Evolutionary conservation across 345 rosid species (phyloP), one percentile per base, ranked within the genome.

Genomic region (Brassica juncea): DNA sequence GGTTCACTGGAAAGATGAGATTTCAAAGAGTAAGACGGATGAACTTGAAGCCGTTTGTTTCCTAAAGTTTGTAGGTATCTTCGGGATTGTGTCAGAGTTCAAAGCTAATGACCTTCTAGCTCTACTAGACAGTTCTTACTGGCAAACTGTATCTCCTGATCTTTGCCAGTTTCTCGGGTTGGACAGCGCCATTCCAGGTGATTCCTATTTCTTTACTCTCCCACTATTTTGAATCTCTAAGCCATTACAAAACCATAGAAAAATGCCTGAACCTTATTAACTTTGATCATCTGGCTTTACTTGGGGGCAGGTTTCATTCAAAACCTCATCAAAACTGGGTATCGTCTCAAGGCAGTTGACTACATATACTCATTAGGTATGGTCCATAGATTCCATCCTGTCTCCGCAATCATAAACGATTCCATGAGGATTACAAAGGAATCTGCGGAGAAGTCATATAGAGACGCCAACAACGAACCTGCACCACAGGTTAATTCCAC

Each of bases 31-130:
- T 23, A 73, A 65, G 12, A 68, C 67, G 2, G 77, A 85, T 74
- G 55, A 52, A 31, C 19, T 83, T 61, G 88, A 85, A 72, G 81
- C 82, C 14, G 28, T 86, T 60, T 85, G 85, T 47, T 83, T 86
- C 78, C 78, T 87, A 60, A 63, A 21, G 44, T 84, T 89, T 68
- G 68, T 86, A 4, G 87, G 76, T 79, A 64, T 78, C 68, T 87
- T 79, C 74, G 61, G 83, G 12, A 73, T 87, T 73, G 76, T 72
- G n/a, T 73, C 86, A 73, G 80, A 42, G 25, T 84, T 85, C 83
- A 75, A 72, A 32, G 80, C 82, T n/a, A 65, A 68, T 66, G 85
- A 86, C 64, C 84, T 88, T 68, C 58, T 82, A 4, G 10, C 64
- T 52, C 77, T 80, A 16, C 68, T 87, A 55, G 82, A 83, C 54